Evolutionary conservation across 2,329 filamentous ascomycete species (phyloP), one percentile per base, ranked within the genome.

Genomic region (Ophiostoma piceae): DNA sequence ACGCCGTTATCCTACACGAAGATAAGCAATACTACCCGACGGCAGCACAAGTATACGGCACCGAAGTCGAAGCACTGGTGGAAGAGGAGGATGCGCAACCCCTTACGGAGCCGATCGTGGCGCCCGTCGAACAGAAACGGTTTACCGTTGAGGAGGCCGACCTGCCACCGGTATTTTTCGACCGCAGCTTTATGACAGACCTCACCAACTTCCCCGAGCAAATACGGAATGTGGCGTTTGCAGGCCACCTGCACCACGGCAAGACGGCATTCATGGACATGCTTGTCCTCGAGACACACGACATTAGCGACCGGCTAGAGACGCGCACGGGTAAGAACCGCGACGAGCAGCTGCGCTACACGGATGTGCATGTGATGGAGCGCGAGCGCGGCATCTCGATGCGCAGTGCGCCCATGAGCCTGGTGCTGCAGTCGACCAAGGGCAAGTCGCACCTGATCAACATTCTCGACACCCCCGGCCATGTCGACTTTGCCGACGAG

Each of bases 21-120:
- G 95, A 99, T 82, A 99, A 99, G 80, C 95, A 98, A 79, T 99
- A 99, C 80, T 99, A 99, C 78, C 95, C 95, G 39, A 97, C 94
- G n/a, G 95, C 95, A 70, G 90, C 94, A 77, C 95, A 99, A 79
- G 89, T 97, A 60, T 99, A 98, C 78, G 95, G 95, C 68, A 86
- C 89, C 75, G 94, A 95, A 80, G 95, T 99, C 75, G 95, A 99
- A 81, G 95, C 94, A 1, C 82, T 97, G 79, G 94, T 99, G 51
- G 92, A 98, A 77, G 95, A 99, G 79, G 95, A 98, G 81, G 95
- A 99, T 83, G 91, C 94, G 71, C 95, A 99, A 79, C 91, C 94
- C 66, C 85, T 99, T 72, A 88, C 92, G 39, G 88, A 97, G 76
- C 95, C 95, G 41, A 98, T 99, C 72, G 92, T 99, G 77, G 93